Evolutionary conservation across 306 rosid species (phyloP).

Genomic region (Prunus fruticosa): DNA sequence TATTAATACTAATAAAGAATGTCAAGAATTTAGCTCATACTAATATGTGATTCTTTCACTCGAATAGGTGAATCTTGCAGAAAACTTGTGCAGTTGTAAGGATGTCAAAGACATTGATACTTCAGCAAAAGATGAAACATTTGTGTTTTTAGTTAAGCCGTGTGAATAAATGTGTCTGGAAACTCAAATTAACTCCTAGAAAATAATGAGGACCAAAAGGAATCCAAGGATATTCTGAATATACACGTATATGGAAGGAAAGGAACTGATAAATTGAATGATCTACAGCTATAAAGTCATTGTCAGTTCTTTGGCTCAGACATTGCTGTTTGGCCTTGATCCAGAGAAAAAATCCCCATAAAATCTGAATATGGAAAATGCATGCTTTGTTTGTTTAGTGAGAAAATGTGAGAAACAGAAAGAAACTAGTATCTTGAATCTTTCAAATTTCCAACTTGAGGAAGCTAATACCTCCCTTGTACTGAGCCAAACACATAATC

Average conservation of each 20-base stretch:
- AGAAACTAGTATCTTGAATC: not conserved
- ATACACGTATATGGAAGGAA: not conserved
- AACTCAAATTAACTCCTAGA: not conserved
- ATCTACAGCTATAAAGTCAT: not conserved
- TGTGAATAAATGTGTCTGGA: not conserved
- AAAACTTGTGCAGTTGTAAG: too few relatives aligned
- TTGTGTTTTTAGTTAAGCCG: not conserved
- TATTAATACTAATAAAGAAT: not conserved
- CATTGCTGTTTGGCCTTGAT: not conserved
- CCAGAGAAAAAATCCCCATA: not conserved
- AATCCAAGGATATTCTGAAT: not conserved
- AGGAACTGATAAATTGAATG: not conserved
- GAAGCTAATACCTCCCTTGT: too few relatives aligned
- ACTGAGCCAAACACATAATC: too few relatives aligned
- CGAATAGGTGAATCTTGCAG: too few relatives aligned
- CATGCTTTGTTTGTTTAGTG: not conserved
- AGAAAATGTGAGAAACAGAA: constrained; percentile 9
- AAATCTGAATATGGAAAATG: not conserved
- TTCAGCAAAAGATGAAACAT: not conserved
- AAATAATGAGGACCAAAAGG: not conserved
- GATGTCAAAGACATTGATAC: too few relatives aligned
- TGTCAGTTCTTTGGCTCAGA: not conserved
- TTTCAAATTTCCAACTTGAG: not conserved
- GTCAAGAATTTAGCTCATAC: not conserved
- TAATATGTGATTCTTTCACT: too few relatives aligned